Evolutionary conservation across 306 rosid species (phyloP), one percentile per base, ranked within the genome.

Genomic region (Quercus alba): DNA sequence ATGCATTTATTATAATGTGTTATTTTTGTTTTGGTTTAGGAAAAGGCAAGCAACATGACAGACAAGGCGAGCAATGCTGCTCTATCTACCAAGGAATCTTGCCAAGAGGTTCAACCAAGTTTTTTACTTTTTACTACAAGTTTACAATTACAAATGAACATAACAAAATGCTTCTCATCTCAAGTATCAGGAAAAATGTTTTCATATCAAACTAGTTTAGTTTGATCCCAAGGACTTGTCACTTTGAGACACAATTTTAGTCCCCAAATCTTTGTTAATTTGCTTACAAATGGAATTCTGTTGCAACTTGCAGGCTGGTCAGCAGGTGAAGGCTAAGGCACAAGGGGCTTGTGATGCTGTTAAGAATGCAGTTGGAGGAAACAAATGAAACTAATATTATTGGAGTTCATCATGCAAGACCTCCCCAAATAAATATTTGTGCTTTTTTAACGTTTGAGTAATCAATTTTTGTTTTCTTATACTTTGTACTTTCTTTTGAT

Each of bases 51-150:
- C 76, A 72, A 44, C 75, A 3, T 85, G 78, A 82, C 75, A 84
- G 87, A 81, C 38, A 35, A 63, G 25, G 80, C 88, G 14, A 20
- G 86, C 77, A 82, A 84, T 70, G 80, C 85, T 70, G 84, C 86
- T 56, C 87, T 82, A 76, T 70, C 87, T 78, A 77, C 83, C 75
- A 80, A 78, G 78, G 86, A 82, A 73, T 82, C 87, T 6, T 74
- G 83, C 78, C 88, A 82, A 44, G 85, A 81, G 84, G 89, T 88
- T 67, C 57, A 72, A 41, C 8, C 7, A 59, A 70, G 56, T 33
- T 33, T 33, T 33, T 33, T 33, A 33, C 38, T 5, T 61, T 68
- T 72, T 2, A 15, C 25, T 20, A 33, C 38, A 56, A 21, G 13
- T 63, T 55, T 2, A 8, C 3, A 0, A 64, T 38, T 21, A 26